Percentiles rank a stretch among this genome's conserved stretches.
phyloP scores from a whole-genome alignment of 352 stramenopile species.

The Peronospora destructor region DNA sequence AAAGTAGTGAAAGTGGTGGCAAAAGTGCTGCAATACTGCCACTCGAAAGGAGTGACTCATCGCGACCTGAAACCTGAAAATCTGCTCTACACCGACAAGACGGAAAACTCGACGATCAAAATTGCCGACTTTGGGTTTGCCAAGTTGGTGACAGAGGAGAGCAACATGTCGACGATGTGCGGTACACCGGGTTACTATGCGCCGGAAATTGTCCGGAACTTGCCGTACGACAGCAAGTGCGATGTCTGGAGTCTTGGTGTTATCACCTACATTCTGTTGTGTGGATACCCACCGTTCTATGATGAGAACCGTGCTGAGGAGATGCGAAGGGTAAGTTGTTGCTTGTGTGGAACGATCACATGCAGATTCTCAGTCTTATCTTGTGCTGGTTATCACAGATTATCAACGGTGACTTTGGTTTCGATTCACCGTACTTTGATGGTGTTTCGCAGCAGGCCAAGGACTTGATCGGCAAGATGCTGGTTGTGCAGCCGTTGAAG shows the following conservation, averaged over 20 bases:
- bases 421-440: too few relatives aligned
- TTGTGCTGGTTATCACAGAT: too few relatives aligned
- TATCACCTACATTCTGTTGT: slow-evolving; percentile 38
- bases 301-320: slow-evolving; percentile 85
- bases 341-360: too few relatives aligned
- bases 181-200: slow-evolving; percentile 95
- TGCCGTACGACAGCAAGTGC: slow-evolving; percentile 92
- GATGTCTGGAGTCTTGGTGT: slow-evolving; percentile 93
- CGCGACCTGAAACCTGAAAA: slow-evolving; percentile 98
- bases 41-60: slow-evolving; percentile 86
- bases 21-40: slow-evolving; percentile 84
- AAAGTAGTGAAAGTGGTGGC: slow-evolving; percentile 80
- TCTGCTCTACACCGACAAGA: slow-evolving; percentile 83
- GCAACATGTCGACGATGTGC: slow-evolving; percentile 84
- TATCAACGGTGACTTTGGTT: too few relatives aligned
- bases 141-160: slow-evolving; percentile 73
- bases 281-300: slow-evolving; percentile 95
- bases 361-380: too few relatives aligned
- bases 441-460: too few relatives aligned
- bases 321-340: slow-evolving; percentile 55
- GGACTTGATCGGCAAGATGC: too few relatives aligned
- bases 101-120: slow-evolving; percentile 89
- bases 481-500: too few relatives aligned
- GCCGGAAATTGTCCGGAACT: slow-evolving; percentile 92
- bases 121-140: slow-evolving; percentile 89